Evolutionary conservation across 73 alveolate genomes (phyloP), one percentile per base, ranked within the genome.

Genomic region (Paramecium octaurelia): DNA sequence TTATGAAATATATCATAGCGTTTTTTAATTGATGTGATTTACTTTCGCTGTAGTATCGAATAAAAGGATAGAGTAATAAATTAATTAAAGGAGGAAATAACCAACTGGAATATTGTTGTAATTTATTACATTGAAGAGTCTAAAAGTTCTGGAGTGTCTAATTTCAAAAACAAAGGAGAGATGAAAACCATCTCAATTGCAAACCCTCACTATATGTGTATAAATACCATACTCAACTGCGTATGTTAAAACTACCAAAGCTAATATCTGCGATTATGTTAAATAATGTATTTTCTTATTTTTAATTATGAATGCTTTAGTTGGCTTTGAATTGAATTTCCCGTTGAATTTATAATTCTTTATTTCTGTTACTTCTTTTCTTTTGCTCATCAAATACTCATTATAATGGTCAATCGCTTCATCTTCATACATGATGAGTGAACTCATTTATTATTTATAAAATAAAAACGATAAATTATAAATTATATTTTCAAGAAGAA

Each of bases 121-220:
- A 35, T 20, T 73, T 35, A 35, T 36, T 73, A 73, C 87, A 73
- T 73, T 73, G 87, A 73, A 29, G 87, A 73, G 59, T 73, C 87
- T 20, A 73, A 43, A 20, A 73, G 46, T 36, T 73, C 87, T 73
- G 87, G 87, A 35, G 87, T 73, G 40, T 73, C 59, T 36, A 73
- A 73, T 73, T 73, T 73, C 59, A 73, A 20, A 38, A 73, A 73
- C 59, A 73, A 73, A 4, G 87, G 87, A 16, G 87, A 73, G 4
- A 73, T 73, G 59, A 73, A 73, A 73, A 40, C 87, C 87, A 73
- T 73, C 36, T 73, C 87, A 40, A 73, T 73, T 73, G 87, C 87
- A 40, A 73, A 73, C 59, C 87, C 87, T 73, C 46, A 34, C 87
- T 73, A 73, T 73, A 73, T 0, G 38, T 73, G 46, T 40, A 40